Evolutionary conservation across 164 flowering plant genomes (phyloP).

Genomic region (Nelumbo lutea): DNA sequence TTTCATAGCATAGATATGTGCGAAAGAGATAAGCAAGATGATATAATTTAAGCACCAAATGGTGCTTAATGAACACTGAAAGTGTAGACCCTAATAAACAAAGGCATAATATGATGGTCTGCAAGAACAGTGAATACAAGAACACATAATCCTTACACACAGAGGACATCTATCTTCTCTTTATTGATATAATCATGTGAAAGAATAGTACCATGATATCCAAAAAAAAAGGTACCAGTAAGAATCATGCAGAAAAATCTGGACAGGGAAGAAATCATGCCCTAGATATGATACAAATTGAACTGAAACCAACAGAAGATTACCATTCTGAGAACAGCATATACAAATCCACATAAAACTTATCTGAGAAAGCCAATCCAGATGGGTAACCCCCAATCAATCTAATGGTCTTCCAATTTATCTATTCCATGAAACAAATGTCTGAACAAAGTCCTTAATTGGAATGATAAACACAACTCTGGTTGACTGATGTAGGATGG

Average conservation of each 20-base stretch:
- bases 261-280: background rate
- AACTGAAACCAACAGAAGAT: background rate
- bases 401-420: too few species aligned
- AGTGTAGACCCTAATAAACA: too few species aligned
- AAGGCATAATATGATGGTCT: too few species aligned
- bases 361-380: too few species aligned
- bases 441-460: background rate
- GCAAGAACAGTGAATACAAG: background rate
- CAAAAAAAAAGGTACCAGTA: background rate
- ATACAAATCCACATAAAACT: too few species aligned
- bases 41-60: too few species aligned
- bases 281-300: background rate
- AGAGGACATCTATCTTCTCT: background rate
- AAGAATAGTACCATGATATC: background rate
- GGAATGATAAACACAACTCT: background rate
- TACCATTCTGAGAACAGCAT: too few species aligned
- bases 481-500: background rate
- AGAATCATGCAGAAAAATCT: background rate
- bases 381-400: too few species aligned
- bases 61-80: too few species aligned
- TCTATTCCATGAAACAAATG: background rate
- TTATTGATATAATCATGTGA: background rate
- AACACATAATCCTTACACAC: background rate
- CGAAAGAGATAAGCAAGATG: too few species aligned
- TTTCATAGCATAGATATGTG: too few species aligned